Evolutionary conservation across 2,329 filamentous ascomycete genomes (phyloP).

Genomic region (Sarocladium brachiariae): DNA sequence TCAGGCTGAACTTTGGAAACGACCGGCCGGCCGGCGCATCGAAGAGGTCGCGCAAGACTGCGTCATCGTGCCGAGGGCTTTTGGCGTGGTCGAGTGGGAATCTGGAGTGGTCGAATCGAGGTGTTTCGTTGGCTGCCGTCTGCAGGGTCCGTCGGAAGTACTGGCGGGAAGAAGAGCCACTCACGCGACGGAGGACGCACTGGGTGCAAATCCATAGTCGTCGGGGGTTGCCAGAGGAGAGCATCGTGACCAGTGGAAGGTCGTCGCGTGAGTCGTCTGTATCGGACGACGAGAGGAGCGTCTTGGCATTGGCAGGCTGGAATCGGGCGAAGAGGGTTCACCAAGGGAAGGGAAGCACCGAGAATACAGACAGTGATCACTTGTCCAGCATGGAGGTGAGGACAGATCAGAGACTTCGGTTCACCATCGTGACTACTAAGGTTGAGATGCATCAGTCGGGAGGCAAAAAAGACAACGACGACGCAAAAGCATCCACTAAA

Average conservation of each 20-base stretch:
- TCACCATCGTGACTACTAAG: background rate
- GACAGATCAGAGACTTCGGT: constrained; percentile 4
- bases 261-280: background rate
- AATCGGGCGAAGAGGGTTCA: too few species aligned
- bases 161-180: constrained; percentile 23
- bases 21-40: constrained; percentile 52
- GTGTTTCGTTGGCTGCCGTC: constrained; percentile 21
- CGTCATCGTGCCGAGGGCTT: constrained; percentile 58
- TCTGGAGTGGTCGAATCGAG: constrained; percentile 12
- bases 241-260: background rate
- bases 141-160: constrained; percentile 25
- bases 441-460: background rate
- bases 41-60: constrained; percentile 72
- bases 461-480: constrained; percentile 5
- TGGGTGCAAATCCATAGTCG: constrained; percentile 56
- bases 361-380: too few species aligned
- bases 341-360: too few species aligned
- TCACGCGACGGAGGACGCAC: constrained; percentile 43
- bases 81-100: constrained; percentile 22
- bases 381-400: background rate
- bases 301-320: background rate
- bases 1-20: constrained; percentile 31
- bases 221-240: constrained; percentile 14
- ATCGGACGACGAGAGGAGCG: background rate
- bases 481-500: too few species aligned